Conservation (phyloP, 148 eudicot genomes). For the Limonium bicolor region DNA sequence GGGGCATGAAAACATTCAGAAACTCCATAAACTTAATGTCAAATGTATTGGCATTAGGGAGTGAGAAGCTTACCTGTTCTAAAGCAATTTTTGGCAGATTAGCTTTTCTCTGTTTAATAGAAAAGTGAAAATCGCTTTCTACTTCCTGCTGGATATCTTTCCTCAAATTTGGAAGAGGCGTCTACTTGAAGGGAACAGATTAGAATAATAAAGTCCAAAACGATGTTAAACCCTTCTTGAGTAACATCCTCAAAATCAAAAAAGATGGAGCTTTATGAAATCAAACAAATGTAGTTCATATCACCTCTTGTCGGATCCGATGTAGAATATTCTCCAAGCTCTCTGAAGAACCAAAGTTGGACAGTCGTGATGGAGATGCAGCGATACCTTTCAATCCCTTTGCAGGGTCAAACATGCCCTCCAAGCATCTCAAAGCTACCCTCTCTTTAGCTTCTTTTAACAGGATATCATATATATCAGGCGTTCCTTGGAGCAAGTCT, state of each 20-base stretch:
- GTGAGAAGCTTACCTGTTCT: slow-evolving; percentile 46
- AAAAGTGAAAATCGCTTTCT: slow-evolving; percentile 24
- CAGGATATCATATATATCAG: slow-evolving; percentile 16
- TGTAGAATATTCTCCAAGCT: slow-evolving; percentile 32
- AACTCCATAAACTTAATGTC: neutral
- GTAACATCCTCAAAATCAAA: neutral
- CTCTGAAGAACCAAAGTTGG: slow-evolving; percentile 22
- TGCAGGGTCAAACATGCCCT: slow-evolving; percentile 19
- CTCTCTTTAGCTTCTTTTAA: slow-evolving; percentile 41
- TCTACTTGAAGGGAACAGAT: too few species aligned
- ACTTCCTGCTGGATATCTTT: slow-evolving; percentile 16
- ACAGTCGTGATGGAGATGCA: neutral
- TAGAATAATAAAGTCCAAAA: neutral
- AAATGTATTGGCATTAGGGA: too few species aligned
- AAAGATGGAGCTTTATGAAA: neutral
- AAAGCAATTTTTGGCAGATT: slow-evolving; percentile 28
- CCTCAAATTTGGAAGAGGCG: slow-evolving; percentile 8
- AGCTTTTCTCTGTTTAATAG: slow-evolving; percentile 33
- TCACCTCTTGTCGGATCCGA: slow-evolving; percentile 26
- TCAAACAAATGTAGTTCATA: neutral
- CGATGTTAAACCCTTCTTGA: neutral
- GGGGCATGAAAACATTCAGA: neutral
- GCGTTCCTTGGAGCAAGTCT: slow-evolving; percentile 37
- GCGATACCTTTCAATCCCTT: slow-evolving; percentile 7
- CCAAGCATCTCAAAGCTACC: slow-evolving; percentile 41